A percentile compares a stretch with the other conserved stretches of the same genome.
phyloP scores from a whole-genome alignment of 108 stramenopile species.

The Stephanodiscus triporus region DNA sequence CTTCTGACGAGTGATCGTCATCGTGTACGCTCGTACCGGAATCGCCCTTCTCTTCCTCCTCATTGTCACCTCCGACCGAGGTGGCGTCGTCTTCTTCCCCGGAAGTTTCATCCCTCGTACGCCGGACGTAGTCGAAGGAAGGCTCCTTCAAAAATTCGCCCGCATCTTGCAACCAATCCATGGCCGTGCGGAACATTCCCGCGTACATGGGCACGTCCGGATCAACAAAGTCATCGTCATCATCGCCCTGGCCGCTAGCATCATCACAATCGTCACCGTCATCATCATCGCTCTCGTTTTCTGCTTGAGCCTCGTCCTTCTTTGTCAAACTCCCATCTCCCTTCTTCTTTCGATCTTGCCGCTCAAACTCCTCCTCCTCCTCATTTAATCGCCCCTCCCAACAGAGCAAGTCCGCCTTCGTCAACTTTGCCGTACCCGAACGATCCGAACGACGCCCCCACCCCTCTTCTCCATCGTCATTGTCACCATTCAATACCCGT shows the following conservation, averaged over 20 bases:
- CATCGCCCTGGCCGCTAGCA: too few species aligned
- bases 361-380: slow-evolving; percentile 45
- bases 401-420: slow-evolving; percentile 48
- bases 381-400: slow-evolving; percentile 61
- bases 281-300: background rate
- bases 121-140: slow-evolving; percentile 22
- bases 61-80: too few species aligned
- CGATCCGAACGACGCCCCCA: background rate
- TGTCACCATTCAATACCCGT: slow-evolving; percentile 40
- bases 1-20: too few species aligned
- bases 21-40: too few species aligned
- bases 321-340: too few species aligned
- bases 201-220: slow-evolving; percentile 86
- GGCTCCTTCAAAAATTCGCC: slow-evolving; percentile 51
- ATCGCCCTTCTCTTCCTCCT: too few species aligned
- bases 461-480: slow-evolving; percentile 8
- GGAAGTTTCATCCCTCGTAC: too few species aligned
- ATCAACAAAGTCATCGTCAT: slow-evolving; percentile 50
- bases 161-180: slow-evolving; percentile 86
- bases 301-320: too few species aligned
- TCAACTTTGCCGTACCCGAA: slow-evolving; percentile 2
- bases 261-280: slow-evolving; percentile 5
- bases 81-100: too few species aligned
- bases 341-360: slow-evolving; percentile 29
- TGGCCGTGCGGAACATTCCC: slow-evolving; percentile 89